Conservation (phyloP, 2,329 filamentous ascomycete genomes). For the Calonectria naviculata region DNA sequence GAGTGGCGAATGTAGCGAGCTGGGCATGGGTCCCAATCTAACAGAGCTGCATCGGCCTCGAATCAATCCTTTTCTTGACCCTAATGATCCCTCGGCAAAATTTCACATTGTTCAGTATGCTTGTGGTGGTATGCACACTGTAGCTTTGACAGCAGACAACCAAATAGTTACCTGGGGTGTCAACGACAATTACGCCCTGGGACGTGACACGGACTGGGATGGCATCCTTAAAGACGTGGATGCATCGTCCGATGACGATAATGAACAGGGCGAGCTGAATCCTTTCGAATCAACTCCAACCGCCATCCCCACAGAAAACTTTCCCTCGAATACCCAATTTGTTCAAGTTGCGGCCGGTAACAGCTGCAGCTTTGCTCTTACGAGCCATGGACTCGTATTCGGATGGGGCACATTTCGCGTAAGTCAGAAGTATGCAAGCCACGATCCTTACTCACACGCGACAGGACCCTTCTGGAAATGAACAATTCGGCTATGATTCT, state of each 20-base stretch:
- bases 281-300: constrained; percentile 73
- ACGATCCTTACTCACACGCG: neutral
- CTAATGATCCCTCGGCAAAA: constrained; percentile 12
- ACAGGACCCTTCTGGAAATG: neutral
- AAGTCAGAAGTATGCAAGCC: constrained; percentile 40
- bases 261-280: constrained; percentile 71
- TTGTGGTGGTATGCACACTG: constrained; percentile 80
- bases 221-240: constrained; percentile 65
- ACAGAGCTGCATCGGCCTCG: neutral
- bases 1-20: constrained; percentile 18
- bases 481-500: constrained; percentile 57
- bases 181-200: constrained; percentile 82
- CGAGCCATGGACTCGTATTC: constrained; percentile 74
- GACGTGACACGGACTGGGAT: constrained; percentile 73
- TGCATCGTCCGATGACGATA: constrained; percentile 47
- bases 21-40: constrained; percentile 23
- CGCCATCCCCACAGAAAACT: constrained; percentile 64
- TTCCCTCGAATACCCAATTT: constrained; percentile 65
- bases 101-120: constrained; percentile 70
- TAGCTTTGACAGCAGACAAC: constrained; percentile 79
- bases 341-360: constrained; percentile 72
- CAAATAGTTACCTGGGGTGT: constrained; percentile 85
- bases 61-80: constrained; percentile 33
- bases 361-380: constrained; percentile 77
- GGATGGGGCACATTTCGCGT: constrained; percentile 82